Evolutionary conservation across 345 rosid species (phyloP).

Genomic region (Rubroshorea leprosula): DNA sequence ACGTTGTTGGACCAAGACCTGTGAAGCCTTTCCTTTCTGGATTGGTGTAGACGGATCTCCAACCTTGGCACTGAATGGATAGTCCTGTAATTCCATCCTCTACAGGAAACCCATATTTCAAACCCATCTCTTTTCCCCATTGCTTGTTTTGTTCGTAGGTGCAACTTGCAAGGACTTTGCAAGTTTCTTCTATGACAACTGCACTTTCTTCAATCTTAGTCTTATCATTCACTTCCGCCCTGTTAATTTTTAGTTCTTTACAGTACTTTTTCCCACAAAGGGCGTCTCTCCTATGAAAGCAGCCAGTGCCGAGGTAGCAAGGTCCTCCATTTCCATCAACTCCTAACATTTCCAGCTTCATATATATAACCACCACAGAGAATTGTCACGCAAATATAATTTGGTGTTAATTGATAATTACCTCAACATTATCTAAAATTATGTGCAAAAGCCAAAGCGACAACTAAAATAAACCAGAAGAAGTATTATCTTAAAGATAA

Average conservation of each 20-base stretch:
- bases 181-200: conserved; percentile 16
- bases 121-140: conserved; percentile 29
- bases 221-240: not conserved
- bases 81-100: conserved; percentile 40
- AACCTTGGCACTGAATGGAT: conserved; percentile 33
- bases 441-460: too few species aligned
- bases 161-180: conserved; percentile 24
- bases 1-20: conserved; percentile 34
- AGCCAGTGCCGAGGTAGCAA: conserved; percentile 28
- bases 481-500: too few species aligned
- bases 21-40: conserved; percentile 32
- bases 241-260: not conserved
- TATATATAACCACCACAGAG: not conserved
- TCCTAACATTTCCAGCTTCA: conserved; percentile 27
- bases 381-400: too few species aligned
- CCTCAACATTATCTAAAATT: too few species aligned
- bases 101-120: conserved; percentile 32
- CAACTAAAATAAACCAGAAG: too few species aligned
- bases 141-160: conserved; percentile 23
- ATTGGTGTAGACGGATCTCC: conserved; percentile 31
- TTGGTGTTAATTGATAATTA: not conserved
- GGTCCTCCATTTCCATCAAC: conserved; percentile 28
- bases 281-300: conserved; percentile 32
- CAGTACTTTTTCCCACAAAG: conserved; percentile 20
- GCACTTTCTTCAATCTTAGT: conserved; percentile 4